Base-by-base conservation (phyloP, 1,284 basidiomycete species). In the Fomitiporia mediterranea region DNA sequence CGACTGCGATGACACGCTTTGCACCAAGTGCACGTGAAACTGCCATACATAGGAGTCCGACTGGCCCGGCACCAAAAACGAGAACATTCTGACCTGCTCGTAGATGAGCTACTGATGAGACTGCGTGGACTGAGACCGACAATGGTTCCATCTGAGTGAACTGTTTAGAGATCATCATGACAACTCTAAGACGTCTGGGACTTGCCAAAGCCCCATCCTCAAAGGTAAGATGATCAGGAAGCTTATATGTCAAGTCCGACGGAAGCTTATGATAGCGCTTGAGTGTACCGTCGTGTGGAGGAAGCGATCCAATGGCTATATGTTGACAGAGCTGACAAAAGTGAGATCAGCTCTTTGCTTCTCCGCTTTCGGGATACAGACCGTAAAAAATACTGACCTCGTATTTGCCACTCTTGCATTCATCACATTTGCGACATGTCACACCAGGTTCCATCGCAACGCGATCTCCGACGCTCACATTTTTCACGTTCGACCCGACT, bases 1-100 rank as follows among this genome's bases (percentile, higher is more conserved):
- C 93, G 60, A 96, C 80, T 1, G 84, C 91, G 57, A 97, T 80
- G 59, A 95, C 77, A 52, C 87, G 83, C 32, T 78, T 76, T 0
- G 91, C 93, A 25, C 92, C 93, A 51, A 95, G 75, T 2, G 92
- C 94, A 67, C 88, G 92, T 30, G 93, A 92, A 21, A 94, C 93
- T 2, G 91, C 94, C 84, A 95, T 94, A 67, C 85, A 89, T 30
- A 98, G 81, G 17, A 98, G 78, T 28, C 94, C 94, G 60, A 98
- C 91, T 7, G 95, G 96, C 1, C 96, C 95, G 58, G 94, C 95
- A 23, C 87, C 87, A 64, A 96, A 94, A 57, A 98, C 76, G 23
- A 81, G 82, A 60, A 94, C 82, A 40, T 82, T 82, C 69, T 91
- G 83, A 65, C 82, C 82, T 30, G 88, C 75, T 51, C 80, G 81